Evolutionary conservation across 139 green algal species (phyloP), one percentile per base, ranked within the genome.

Genomic region (Zygnema circumcarinatum): DNA sequence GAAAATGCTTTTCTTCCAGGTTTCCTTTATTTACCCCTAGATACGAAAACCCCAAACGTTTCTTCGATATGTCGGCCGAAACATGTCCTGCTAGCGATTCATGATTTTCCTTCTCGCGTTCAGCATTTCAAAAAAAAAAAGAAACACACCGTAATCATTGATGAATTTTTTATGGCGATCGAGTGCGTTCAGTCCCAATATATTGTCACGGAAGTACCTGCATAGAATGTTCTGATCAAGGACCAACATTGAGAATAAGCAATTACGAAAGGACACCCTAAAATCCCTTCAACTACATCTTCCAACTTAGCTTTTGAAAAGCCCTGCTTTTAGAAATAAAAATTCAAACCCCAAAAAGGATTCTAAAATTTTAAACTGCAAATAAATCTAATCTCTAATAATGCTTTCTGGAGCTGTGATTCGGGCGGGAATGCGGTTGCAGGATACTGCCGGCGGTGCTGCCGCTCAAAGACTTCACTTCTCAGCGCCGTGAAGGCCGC

Each of bases 121-220:
- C 38, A 79, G 21, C 22, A 36, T 32, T 35, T 54, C 20, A 35
- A 47, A 21, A 35, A 21, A 16, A 36, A 21, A 35, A 36, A 36
- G 21, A 47, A 16, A 20, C 72, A 16, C 21, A 79, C 72, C 72
- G 40, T 79, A 79, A 35, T 79, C 72, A 36, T 21, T 36, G 72
- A 79, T 79, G 72, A 79, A 79, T 35, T 79, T 79, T 36, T 79
- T 79, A 35, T 79, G 72, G 72, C 72, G 72, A 35, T 79, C 72
- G 72, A 47, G 40, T 21, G 72, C 72, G 21, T 36, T 79, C 16
- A 79, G 72, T 20, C 72, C 72, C 21, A 36, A 20, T 20, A 79
- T 16, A 36, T 36, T 79, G 72, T 79, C 72, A 20, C 20, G 20
- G 21, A 54, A 79, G 21, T 21, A 21, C 72, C 72, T 79, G 16